Evolutionary conservation across 441 rosid genomes (phyloP).

Genomic region (Aquilaria agallochum): DNA sequence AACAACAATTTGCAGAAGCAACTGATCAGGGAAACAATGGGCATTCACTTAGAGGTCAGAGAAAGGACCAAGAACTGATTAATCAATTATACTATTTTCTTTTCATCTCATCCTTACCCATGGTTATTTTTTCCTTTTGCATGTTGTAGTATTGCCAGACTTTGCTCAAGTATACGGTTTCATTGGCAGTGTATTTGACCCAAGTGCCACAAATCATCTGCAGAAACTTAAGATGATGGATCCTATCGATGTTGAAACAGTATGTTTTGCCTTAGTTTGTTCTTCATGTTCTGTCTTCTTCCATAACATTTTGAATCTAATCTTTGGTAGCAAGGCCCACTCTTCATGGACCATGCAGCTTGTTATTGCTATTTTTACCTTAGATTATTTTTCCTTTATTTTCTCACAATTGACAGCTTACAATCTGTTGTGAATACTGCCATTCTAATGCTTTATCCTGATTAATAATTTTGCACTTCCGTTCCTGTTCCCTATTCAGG

Average conservation of each 20-base stretch:
- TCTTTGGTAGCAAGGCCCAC: too few relatives aligned
- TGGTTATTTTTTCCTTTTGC: constrained; percentile 5
- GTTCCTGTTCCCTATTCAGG: constrained; percentile 30
- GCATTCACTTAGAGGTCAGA: constrained; percentile 67
- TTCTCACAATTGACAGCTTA: too few relatives aligned
- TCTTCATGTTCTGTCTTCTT: neutral
- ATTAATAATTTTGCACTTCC: neutral
- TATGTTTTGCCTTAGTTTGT: constrained; percentile 22
- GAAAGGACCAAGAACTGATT: neutral
- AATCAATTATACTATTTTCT: neutral
- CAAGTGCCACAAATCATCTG: constrained; percentile 42
- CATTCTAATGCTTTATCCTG: too few relatives aligned
- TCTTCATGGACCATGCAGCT: too few relatives aligned
- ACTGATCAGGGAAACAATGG: constrained; percentile 50
- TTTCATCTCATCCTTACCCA: constrained; percentile 4
- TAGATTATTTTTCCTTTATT: too few relatives aligned
- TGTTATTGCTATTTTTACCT: too few relatives aligned
- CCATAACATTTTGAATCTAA: neutral
- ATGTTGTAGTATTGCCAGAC: constrained; percentile 57
- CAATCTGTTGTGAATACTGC: too few relatives aligned
- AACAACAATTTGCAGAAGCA: constrained; percentile 36
- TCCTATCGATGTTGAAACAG: constrained; percentile 66
- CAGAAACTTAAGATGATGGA: constrained; percentile 63
- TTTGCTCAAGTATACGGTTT: constrained; percentile 59
- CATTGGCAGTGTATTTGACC: constrained; percentile 69